A percentile compares a stretch with the other conserved stretches of the same genome.
phyloP scores from a whole-genome alignment of 148 eudicot species.

The Amaranthus palmeri region DNA sequence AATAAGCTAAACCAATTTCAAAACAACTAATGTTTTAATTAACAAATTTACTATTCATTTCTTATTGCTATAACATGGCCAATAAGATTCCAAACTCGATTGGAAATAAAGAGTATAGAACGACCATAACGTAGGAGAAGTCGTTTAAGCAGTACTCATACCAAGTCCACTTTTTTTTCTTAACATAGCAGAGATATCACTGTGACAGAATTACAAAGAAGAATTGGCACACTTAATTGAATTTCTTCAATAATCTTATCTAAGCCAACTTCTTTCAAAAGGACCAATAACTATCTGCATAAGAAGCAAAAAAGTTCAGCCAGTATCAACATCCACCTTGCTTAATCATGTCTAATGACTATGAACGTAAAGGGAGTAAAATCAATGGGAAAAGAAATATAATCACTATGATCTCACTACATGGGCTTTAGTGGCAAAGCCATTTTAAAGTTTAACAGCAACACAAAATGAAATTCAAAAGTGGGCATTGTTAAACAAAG shows the following conservation, averaged over 20 bases:
- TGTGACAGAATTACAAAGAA: neutral
- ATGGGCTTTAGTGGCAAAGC: slow-evolving; percentile 81
- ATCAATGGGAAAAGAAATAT: neutral
- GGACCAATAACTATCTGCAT: slow-evolving; percentile 81
- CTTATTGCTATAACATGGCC: too few species aligned
- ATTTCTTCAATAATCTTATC: slow-evolving; percentile 75
- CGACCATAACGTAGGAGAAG: too few species aligned
- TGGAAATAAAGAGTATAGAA: too few species aligned
- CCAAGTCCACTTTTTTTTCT: too few species aligned
- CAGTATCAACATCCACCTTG: neutral
- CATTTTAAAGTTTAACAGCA: slow-evolving; percentile 78
- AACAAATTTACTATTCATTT: too few species aligned
- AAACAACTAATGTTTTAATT: too few species aligned
- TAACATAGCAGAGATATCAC: too few species aligned
- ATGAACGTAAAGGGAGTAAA: neutral
- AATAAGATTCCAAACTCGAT: too few species aligned
- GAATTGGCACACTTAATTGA: slow-evolving; percentile 44
- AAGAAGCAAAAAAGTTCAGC: slow-evolving; percentile 5
- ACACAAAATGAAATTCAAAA: too few species aligned
- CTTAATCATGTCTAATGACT: neutral
- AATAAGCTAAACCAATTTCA: too few species aligned
- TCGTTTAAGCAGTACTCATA: too few species aligned
- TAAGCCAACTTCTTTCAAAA: slow-evolving; percentile 65
- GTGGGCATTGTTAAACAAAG: too few species aligned
- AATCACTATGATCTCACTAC: slow-evolving; percentile 41